phyloP scores from a whole-genome alignment of 306 rosid genomes.

The Quillaja saponaria region DNA sequence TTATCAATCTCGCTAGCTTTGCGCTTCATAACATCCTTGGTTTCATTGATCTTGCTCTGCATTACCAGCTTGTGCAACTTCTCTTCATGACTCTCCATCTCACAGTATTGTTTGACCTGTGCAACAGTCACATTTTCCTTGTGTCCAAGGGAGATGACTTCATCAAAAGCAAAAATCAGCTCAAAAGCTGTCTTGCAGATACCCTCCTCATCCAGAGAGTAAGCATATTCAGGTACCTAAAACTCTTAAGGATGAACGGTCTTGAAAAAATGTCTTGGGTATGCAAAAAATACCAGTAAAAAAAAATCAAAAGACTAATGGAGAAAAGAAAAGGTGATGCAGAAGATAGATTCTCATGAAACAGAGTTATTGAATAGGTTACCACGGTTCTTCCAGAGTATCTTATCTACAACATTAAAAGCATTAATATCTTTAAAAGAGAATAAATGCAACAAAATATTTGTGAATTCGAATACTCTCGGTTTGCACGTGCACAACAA shows the following conservation, averaged over 20 bases:
- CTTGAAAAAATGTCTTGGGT: too few species aligned
- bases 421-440: too few species aligned
- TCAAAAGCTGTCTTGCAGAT: constrained; percentile 83
- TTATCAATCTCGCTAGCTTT: constrained; percentile 99
- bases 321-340: too few species aligned
- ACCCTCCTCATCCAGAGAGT: constrained; percentile 92
- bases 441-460: too few species aligned
- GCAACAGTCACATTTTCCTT: constrained; percentile 84
- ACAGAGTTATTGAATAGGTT: too few species aligned
- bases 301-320: too few species aligned
- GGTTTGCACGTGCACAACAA: too few species aligned
- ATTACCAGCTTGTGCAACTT: constrained; percentile 85
- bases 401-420: too few species aligned
- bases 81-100: constrained; percentile 98
- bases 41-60: constrained; percentile 95
- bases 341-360: too few species aligned
- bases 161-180: constrained; percentile 94
- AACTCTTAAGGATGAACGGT: constrained; percentile 50
- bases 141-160: constrained; percentile 94
- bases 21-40: constrained; percentile 94
- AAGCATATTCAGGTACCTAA: constrained; percentile 90
- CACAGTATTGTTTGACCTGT: constrained; percentile 89
- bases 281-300: too few species aligned
- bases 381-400: too few species aligned
- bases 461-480: too few species aligned